Percentiles rank a stretch among this genome's conserved stretches.
These are phyloP conservation scores for Phytopythium delawarense DNA, from an alignment of 352 stramenopile species.

Conservation along the genomic window DNA sequence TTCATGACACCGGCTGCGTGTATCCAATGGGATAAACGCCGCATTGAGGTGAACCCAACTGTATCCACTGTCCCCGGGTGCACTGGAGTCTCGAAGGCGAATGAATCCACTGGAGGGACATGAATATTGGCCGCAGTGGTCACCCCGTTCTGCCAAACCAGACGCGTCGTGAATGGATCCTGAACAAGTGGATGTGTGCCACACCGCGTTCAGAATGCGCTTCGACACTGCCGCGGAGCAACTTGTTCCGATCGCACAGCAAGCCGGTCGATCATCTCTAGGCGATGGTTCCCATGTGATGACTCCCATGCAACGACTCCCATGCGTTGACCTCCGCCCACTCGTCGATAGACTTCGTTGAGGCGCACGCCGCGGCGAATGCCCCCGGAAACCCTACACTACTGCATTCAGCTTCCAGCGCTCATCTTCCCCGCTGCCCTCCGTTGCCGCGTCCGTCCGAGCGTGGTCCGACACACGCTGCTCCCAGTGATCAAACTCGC, in stretches of 20 bases:
- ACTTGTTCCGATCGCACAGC: too few relatives aligned
- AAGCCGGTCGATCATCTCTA: too few relatives aligned
- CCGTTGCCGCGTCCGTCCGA: neutral
- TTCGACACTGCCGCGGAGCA: neutral
- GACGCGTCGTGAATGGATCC: neutral
- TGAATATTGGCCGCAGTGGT: neutral
- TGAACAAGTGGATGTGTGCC: neutral
- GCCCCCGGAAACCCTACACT: too few relatives aligned
- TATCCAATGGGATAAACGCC: too few relatives aligned
- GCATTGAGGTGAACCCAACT: neutral
- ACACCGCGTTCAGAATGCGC: neutral
- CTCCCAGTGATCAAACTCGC: neutral
- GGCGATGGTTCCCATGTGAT: too few relatives aligned
- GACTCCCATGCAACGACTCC: too few relatives aligned
- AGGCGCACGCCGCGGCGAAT: too few relatives aligned
- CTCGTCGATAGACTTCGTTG: too few relatives aligned
- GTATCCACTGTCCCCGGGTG: neutral
- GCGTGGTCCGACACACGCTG: neutral
- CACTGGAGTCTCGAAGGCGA: neutral
- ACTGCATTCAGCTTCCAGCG: neutral
- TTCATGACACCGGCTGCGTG: too few relatives aligned
- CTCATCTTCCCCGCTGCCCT: neutral
- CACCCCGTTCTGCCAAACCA: neutral
- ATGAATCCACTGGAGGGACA: conserved; percentile 3
- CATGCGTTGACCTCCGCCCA: too few relatives aligned